These are phyloP conservation scores for Alternaria arbusti DNA, from an alignment of 2,329 filamentous ascomycete genomes.

Conservation along the genomic window DNA sequence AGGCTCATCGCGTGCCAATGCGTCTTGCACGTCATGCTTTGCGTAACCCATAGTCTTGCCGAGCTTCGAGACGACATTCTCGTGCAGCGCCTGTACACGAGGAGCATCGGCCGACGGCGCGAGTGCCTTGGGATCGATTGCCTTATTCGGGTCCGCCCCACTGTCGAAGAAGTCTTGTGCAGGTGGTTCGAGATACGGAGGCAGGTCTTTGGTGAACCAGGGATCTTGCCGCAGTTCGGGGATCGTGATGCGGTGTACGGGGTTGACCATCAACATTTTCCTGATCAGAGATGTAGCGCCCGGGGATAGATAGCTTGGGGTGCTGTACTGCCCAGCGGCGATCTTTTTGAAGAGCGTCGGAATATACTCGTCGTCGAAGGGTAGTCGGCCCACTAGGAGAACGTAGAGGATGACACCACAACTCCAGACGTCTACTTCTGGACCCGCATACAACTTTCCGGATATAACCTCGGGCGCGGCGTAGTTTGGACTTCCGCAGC, in stretches of 20 bases:
- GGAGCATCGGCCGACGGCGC: conserved; percentile 74
- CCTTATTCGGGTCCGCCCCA: conserved; percentile 90
- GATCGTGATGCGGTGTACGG: conserved; percentile 91
- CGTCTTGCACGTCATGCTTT: conserved; percentile 92
- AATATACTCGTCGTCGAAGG: conserved; percentile 98
- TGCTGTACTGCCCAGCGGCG: conserved; percentile 88
- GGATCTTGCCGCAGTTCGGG: conserved; percentile 90
- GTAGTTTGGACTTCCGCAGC: conserved; percentile 97
- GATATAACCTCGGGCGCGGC: conserved; percentile 97
- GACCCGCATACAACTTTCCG: conserved; percentile 94
- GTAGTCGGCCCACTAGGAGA: conserved; percentile 71
- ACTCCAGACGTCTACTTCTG: conserved; percentile 98
- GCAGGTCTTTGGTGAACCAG: conserved; percentile 90
- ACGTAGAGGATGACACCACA: conserved; percentile 84
- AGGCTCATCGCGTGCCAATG: conserved; percentile 87
- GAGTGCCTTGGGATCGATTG: conserved; percentile 82
- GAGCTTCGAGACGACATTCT: conserved; percentile 92
- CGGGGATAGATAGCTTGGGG: conserved; percentile 87
- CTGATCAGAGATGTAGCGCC: conserved; percentile 84
- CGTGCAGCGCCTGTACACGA: conserved; percentile 87
- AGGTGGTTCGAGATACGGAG: conserved; percentile 83
- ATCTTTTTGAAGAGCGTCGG: conserved; percentile 98
- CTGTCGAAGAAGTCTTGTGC: conserved; percentile 93
- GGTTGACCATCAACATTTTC: conserved; percentile 94
- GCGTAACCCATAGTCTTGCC: conserved; percentile 98